Evolutionary conservation across 768 basidiomycete species (phyloP), one percentile per base, ranked within the genome.

Genomic region (Trametes cingulata): DNA sequence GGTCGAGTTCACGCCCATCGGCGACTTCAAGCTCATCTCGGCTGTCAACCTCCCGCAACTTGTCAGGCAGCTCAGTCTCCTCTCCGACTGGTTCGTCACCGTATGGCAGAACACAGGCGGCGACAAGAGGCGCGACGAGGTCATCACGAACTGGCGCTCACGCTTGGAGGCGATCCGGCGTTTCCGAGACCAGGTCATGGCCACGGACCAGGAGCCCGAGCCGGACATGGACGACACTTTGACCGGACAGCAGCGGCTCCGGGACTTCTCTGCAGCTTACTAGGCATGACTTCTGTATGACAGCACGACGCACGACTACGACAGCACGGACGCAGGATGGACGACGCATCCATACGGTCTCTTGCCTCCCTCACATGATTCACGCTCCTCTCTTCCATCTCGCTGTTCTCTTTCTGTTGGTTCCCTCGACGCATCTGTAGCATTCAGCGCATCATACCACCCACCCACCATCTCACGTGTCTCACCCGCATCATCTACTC

Each of bases 11-110:
- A 84, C 88, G 0, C 95, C 97, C 0, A 80, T 98, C 27, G 95
- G 95, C 12, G 85, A 88, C 67, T 96, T 94, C 81, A 98, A 98
- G 78, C 82, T 98, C 57, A 91, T 98, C 52, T 95, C 93, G 0
- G 90, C 93, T 8, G 85, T 88, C 61, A 89, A 87, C 61, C 79
- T 99, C 7, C 92, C 97, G 5, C 75, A 89, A n/a, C 80, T 96
- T 50, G 86, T 97, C 33, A 83, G 96, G 46, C 94, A 97, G 68
- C 82, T 98, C 47, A 88, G 91, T 64, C 77, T 96, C 25, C 77
- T 95, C 53, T 85, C 91, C 2, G 93, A 96, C 75, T 91, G 95
- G 85, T 94, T 96, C 70, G 88, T 93, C 2, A 85, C 87, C 19
- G 85, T 96, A 42, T 97, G 90, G 68, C 79, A 85, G 54, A 78